A percentile compares a stretch with the other conserved stretches of the same genome.
phyloP scores from a whole-genome alignment of 2,329 filamentous ascomycete species.

The Zalaria obscura region DNA sequence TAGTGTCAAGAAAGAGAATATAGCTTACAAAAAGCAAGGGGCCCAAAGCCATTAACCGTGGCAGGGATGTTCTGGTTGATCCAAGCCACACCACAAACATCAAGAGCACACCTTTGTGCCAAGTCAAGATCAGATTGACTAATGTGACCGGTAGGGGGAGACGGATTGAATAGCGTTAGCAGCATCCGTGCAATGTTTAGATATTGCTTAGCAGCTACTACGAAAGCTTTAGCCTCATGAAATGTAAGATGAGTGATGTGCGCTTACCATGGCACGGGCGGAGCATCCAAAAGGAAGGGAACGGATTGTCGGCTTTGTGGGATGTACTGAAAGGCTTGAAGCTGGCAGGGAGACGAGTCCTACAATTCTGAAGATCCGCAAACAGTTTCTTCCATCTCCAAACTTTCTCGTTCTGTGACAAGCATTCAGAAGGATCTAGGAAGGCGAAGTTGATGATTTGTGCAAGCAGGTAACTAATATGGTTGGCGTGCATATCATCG shows the following conservation, averaged over 20 bases:
- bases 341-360: slow-evolving; percentile 14
- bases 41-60: slow-evolving; percentile 3
- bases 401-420: too few relatives aligned
- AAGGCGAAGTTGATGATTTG: slow-evolving; percentile 27
- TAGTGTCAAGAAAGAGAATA: background rate
- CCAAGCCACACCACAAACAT: slow-evolving; percentile 1
- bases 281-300: slow-evolving; percentile 28
- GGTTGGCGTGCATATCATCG: slow-evolving; percentile 25
- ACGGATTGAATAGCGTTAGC: background rate
- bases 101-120: background rate
- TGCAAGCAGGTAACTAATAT: slow-evolving; percentile 28
- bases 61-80: slow-evolving; percentile 1
- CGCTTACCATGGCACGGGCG: slow-evolving; percentile 28
- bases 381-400: background rate
- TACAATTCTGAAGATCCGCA: slow-evolving; percentile 18
- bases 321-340: slow-evolving; percentile 20
- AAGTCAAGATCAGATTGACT: background rate
- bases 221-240: background rate
- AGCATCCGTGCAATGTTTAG: slow-evolving; percentile 1
- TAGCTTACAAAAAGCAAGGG: slow-evolving; percentile 1
- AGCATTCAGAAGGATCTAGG: slow-evolving; percentile 7
- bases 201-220: slow-evolving; percentile 2
- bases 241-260: background rate
- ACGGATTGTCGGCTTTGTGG: slow-evolving; percentile 7
- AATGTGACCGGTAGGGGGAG: too few relatives aligned